Conservation (phyloP, 2,329 filamentous ascomycete genomes). For the Xylariaceae sp. region DNA sequence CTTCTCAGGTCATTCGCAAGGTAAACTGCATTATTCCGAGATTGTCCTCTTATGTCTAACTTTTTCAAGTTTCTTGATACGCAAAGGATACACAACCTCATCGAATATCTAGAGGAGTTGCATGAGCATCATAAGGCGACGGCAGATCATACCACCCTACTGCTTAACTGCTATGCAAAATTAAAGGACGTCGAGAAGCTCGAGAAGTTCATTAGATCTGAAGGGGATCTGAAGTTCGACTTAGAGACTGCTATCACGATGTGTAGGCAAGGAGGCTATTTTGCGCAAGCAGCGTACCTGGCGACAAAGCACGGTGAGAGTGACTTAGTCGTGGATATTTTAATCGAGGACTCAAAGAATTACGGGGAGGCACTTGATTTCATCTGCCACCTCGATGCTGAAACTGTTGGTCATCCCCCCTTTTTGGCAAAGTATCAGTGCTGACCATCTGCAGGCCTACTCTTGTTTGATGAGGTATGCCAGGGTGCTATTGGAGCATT, state of each 20-base stretch:
- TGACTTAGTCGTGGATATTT: constrained; percentile 87
- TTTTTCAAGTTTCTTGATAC: constrained; percentile 75
- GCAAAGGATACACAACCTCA: constrained; percentile 93
- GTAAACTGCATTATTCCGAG: constrained; percentile 37
- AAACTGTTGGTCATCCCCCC: constrained; percentile 50
- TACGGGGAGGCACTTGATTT: constrained; percentile 86
- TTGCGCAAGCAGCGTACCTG: constrained; percentile 91
- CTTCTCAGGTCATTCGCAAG: constrained; percentile 92
- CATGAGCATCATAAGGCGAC: constrained; percentile 92
- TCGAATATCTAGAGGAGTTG: constrained; percentile 92
- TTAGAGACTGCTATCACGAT: constrained; percentile 94
- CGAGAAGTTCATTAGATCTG: constrained; percentile 93
- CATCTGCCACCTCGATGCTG: constrained; percentile 80
- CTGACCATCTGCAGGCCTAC: constrained; percentile 57
- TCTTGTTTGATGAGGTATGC: constrained; percentile 92
- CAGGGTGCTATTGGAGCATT: constrained; percentile 81
- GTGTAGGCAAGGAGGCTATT: constrained; percentile 96
- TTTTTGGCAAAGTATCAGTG: not conserved
- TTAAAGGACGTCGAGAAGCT: constrained; percentile 95
- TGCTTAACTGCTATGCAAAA: constrained; percentile 97
- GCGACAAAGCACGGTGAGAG: constrained; percentile 92
- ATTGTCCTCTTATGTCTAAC: constrained; percentile 22
- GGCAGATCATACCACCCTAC: constrained; percentile 86
- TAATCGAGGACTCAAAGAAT: constrained; percentile 91
- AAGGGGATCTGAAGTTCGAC: constrained; percentile 91